These are phyloP conservation scores for Acorus calamus DNA, from an alignment of 106 monocot genomes.

Conservation along the genomic window DNA sequence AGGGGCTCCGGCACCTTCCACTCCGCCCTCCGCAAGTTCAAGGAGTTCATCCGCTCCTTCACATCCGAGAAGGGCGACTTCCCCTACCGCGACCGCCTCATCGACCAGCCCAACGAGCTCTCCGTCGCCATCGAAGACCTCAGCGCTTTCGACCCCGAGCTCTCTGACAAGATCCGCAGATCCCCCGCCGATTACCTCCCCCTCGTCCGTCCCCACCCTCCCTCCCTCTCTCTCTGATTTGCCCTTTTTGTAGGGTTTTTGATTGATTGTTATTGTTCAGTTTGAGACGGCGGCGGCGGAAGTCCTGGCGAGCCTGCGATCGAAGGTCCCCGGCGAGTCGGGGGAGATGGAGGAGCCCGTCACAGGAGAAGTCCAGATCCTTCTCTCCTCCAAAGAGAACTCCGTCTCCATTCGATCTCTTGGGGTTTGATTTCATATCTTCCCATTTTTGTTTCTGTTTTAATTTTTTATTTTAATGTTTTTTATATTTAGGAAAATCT, in stretches of 20 bases:
- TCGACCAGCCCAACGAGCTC: constrained; percentile 59
- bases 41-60: constrained; percentile 96
- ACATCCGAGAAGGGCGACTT: constrained; percentile 61
- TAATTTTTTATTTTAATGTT: not conserved
- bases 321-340: constrained; percentile 77
- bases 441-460: not conserved
- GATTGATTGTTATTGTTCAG: constrained; percentile 18
- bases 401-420: constrained; percentile 66
- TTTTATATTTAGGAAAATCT: not conserved
- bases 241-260: not conserved
- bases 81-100: constrained; percentile 81
- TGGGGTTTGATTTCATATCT: constrained; percentile 41
- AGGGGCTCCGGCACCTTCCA: constrained; percentile 61
- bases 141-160: constrained; percentile 74
- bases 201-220: constrained; percentile 30
- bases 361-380: constrained; percentile 86
- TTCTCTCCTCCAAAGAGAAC: constrained; percentile 84
- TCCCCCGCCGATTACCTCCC: constrained; percentile 81
- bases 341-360: constrained; percentile 97
- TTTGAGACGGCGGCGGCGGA: constrained; percentile 87
- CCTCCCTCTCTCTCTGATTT: not conserved
- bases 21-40: constrained; percentile 92
- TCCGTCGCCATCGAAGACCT: constrained; percentile 84
- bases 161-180: constrained; percentile 78
- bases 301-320: constrained; percentile 77